A percentile compares a stretch with the other conserved stretches of the same genome.
phyloP scores from a whole-genome alignment of 192 early-diverging fungal species.

The Phycomyces blakesleeanus region DNA sequence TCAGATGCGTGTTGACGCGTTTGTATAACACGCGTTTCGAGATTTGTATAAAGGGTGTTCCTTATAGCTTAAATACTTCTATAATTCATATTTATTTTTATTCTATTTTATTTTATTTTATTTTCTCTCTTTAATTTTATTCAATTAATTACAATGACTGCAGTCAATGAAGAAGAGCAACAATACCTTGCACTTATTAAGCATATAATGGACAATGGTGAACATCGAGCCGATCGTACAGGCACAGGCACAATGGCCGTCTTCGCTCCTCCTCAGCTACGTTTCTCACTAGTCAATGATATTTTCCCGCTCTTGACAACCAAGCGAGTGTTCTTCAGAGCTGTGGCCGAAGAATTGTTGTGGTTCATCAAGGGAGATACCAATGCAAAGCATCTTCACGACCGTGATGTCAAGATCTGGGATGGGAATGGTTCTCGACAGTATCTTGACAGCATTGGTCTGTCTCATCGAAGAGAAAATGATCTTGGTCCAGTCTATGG shows the following conservation, averaged over 20 bases:
- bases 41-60: no score
- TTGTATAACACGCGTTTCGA: no score
- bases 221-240: slow-evolving; percentile 81
- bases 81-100: no score
- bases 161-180: slow-evolving; percentile 56
- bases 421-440: slow-evolving; percentile 89
- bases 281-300: slow-evolving; percentile 75
- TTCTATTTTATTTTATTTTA: no score
- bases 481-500: slow-evolving; percentile 97
- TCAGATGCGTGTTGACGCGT: no score
- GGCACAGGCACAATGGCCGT: slow-evolving; percentile 80
- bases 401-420: slow-evolving; percentile 78
- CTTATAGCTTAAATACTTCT: no score
- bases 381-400: slow-evolving; percentile 69
- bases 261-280: slow-evolving; percentile 84
- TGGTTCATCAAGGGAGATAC: slow-evolving; percentile 95
- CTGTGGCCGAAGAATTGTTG: slow-evolving; percentile 89
- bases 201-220: slow-evolving; percentile 67
- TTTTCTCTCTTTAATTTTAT: no score
- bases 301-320: slow-evolving; percentile 89
- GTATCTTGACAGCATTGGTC: slow-evolving; percentile 81
- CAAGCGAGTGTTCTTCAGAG: slow-evolving; percentile 89
- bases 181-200: slow-evolving; percentile 85
- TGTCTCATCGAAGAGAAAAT: slow-evolving; percentile 71
- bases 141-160: neutral